Evolutionary conservation across 805 yeast genomes (phyloP).

Genomic region (Millerago galiae): DNA sequence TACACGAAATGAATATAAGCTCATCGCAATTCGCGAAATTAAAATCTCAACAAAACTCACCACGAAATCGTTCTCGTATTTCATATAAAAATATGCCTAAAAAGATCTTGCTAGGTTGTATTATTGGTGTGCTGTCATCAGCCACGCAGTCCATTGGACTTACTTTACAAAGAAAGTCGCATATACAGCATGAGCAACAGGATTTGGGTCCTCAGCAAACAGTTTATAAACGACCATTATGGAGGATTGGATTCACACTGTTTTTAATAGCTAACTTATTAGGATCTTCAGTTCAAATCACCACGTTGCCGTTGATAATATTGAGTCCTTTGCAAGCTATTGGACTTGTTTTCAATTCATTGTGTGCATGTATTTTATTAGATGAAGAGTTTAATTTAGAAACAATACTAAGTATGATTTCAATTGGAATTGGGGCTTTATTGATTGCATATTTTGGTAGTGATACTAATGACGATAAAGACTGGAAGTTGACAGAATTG

Average conservation of each 20-base stretch:
- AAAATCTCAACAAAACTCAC: neutral
- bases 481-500: slow-evolving; percentile 38
- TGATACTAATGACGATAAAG: slow-evolving; percentile 44
- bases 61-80: neutral
- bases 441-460: slow-evolving; percentile 71
- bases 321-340: slow-evolving; percentile 80
- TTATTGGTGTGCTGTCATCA: slow-evolving; percentile 67
- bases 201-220: slow-evolving; percentile 1
- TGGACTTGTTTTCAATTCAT: slow-evolving; percentile 81
- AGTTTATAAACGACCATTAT: slow-evolving; percentile 33
- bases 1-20: neutral
- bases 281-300: slow-evolving; percentile 78
- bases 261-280: slow-evolving; percentile 69
- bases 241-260: slow-evolving; percentile 69
- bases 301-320: slow-evolving; percentile 75
- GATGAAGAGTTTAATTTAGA: slow-evolving; percentile 58
- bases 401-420: slow-evolving; percentile 56
- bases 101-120: slow-evolving; percentile 49
- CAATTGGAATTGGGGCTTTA: slow-evolving; percentile 70
- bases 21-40: neutral
- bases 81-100: slow-evolving; percentile 2
- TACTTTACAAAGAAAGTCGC: slow-evolving; percentile 76
- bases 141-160: slow-evolving; percentile 78
- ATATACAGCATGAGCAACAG: slow-evolving; percentile 37
- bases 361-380: slow-evolving; percentile 61